Base-by-base conservation (phyloP, 768 basidiomycete species). In the Serendipita sp. region DNA sequence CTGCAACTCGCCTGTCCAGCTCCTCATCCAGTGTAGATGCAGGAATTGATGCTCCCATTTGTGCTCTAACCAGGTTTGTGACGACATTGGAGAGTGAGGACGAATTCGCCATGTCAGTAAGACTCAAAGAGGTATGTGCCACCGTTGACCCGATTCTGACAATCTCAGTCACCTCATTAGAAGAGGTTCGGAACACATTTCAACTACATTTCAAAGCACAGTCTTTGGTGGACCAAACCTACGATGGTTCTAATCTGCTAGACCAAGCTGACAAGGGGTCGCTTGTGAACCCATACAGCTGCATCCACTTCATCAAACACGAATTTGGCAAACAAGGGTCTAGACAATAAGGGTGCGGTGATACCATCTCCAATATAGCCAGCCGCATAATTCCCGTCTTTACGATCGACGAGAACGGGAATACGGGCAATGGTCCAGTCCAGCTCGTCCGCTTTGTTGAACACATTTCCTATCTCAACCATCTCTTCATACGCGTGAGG, bases 1-100 rank as follows among this genome's bases (percentile, higher is more conserved):
- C 88, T 1, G 92, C 92, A 34, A 99, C 91, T 71, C 91, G 89
- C 51, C 83, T 81, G 75, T 98, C 95, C 53, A 98, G 82, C 70
- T 96, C 91, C 18, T 86, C 86, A 71, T 95, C 89, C 11, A 81
- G 79, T 35, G 89, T 82, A 0, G 76, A 76, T 64, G 74, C 72
- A 3, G 83, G 70, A 0, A 87, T 75, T 0, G 88, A 81, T 15
- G 81, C 68, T 53, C 89, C 89, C 82, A 89, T 85, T 32, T 83
- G 84, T 1, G 89, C 88, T 13, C 89, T 79, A 24, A 92, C 85
- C 35, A 92, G 81, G 70, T 78, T 79, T 10, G 89, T 89, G 44
- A 92, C 89, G 46, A 92, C 89, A n/a, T 86, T 85, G 44, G 89
- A 91, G 13, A 92, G 79, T 2, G 89, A 83, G 45, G 80, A 77